Conservation (phyloP, 345 rosid genomes). For the Cochlearia excelsa region DNA sequence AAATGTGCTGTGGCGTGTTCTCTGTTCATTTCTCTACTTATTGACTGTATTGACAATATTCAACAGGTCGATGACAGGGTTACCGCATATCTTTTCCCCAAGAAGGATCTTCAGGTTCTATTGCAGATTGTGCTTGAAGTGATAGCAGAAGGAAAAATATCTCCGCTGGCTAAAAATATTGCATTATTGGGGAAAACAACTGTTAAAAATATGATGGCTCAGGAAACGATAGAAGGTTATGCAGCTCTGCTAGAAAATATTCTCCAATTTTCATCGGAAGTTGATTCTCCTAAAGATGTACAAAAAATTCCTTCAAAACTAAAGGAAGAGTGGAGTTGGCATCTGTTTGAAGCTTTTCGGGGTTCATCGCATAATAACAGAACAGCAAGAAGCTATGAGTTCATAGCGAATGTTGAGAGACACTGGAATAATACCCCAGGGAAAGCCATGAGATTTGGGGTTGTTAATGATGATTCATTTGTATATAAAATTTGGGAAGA, state of each 20-base stretch:
- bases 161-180: constrained; percentile 55
- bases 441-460: constrained; percentile 38
- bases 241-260: constrained; percentile 58
- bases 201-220: constrained; percentile 70
- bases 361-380: constrained; percentile 46
- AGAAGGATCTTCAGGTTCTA: constrained; percentile 53
- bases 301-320: constrained; percentile 45
- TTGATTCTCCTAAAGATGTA: constrained; percentile 59
- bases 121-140: constrained; percentile 55
- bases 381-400: constrained; percentile 48
- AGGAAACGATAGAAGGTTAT: constrained; percentile 75
- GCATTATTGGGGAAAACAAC: constrained; percentile 55
- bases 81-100: constrained; percentile 84
- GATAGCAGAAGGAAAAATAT: constrained; percentile 55
- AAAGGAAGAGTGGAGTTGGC: constrained; percentile 79
- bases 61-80: constrained; percentile 86
- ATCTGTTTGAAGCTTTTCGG: constrained; percentile 47
- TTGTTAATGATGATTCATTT: constrained; percentile 56
- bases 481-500: constrained; percentile 83
- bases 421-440: constrained; percentile 58
- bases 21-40: constrained; percentile 23
- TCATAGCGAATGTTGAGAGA: constrained; percentile 58
- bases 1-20: constrained; percentile 7
- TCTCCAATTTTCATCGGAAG: constrained; percentile 81
- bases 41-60: constrained; percentile 48